Base-by-base conservation (phyloP, 805 yeast genomes). In the Kuraishia cidri region DNA sequence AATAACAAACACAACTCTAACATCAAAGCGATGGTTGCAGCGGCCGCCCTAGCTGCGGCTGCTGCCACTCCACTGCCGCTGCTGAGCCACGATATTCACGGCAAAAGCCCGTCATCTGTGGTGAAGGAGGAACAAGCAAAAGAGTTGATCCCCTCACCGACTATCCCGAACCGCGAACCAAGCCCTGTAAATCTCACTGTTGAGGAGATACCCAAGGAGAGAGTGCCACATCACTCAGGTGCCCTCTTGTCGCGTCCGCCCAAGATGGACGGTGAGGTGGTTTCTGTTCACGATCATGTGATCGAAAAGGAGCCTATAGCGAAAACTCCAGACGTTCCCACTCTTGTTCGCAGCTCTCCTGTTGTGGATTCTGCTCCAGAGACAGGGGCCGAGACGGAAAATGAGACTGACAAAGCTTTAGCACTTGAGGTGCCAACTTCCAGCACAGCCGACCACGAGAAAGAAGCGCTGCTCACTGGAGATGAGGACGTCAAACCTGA, bases 41-140 rank as follows among this genome's bases (percentile, higher is more conserved):
- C 92, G 2, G 90, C 88, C 6, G 90, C 90, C 0, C 59, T 82
- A 32, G 86, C 87, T 3, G 85, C 83, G 0, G 92, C 90, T 0
- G 88, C 88, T 2, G 83, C 77, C 10, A 68, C 75, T 10, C 92
- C 92, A 1, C 49, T 82, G 23, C 87, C 87, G 3, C 47, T 68
- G 12, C 34, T 47, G 27, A 31, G 17, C 13, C 29, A 24, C 24
- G 34, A 26, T 7, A 20, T 24, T 19, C 25, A 17, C 6, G 12
- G 22, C 13, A 36, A 16, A 26, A 11, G 6, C n/a, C n/a, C n/a
- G n/a, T n/a, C n/a, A n/a, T n/a, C n/a, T n/a, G n/a, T n/a, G n/a
- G n/a, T n/a, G n/a, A n/a, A n/a, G n/a, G n/a, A n/a, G n/a, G n/a
- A n/a, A n/a, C n/a, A n/a, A n/a, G n/a, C n/a, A n/a, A n/a, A n/a